Evolutionary conservation across 1,284 basidiomycete species (phyloP), one percentile per base, ranked within the genome.

Genomic region (Sporisorium iseilematis-ciliati): DNA sequence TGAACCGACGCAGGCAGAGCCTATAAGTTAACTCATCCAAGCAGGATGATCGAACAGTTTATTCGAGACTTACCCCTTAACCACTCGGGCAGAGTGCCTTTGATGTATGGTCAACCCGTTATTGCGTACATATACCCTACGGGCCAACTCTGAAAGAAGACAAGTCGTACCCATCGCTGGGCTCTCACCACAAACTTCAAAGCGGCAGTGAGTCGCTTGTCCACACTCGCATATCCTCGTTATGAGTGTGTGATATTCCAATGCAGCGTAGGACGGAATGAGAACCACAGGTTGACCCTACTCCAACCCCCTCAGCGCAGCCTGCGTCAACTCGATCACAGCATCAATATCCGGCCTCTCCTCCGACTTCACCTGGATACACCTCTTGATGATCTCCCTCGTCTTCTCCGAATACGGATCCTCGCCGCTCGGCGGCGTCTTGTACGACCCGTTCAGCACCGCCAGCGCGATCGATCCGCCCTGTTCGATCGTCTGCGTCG

Each of bases 401-500:
- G 77, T 67, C 52, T 76, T 78, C n/a, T 79, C 75, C 48, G 77
- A 78, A 49, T 83, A 83, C 25, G 65, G 63, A 57, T 79, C 78
- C 11, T 68, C 46, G n/a, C 55, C 49, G 31, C 77, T 70, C 7
- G 48, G 46, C 14, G 84, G 84, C 49, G 80, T 83, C 52, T 81
- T 82, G 76, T 82, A 85, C 31, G 69, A 62, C 16, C 82, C 83
- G 40, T 85, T 84, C 54, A 80, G 65, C 18, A 85, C 83, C 11
- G 84, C 84, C 42, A 85, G 52, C 1, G 84, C 84, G n/a, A 85
- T 76, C 11, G 73, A 79, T 12, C 84, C 84, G 46, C 84, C 84
- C 57, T 85, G 84, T 53, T 84, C 83, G 20, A 81, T 68, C 7
- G 82, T 85, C 52, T 83, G 81, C 0, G 68, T 77, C 23, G 84